Conservation (phyloP, 805 yeast genomes). For the Candida adriatica region DNA sequence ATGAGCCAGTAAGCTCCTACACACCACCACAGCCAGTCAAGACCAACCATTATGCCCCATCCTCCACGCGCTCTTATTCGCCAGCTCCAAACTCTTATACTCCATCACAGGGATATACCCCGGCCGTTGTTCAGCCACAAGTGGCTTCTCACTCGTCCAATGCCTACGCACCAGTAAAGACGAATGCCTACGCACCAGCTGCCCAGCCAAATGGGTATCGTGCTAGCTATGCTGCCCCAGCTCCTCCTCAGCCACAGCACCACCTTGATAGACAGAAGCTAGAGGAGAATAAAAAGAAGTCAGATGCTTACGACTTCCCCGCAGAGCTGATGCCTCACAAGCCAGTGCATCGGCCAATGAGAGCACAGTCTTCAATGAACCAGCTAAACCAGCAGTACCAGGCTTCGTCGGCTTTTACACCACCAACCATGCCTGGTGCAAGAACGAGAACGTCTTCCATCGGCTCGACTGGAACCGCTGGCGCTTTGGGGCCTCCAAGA, state of each 20-base stretch:
- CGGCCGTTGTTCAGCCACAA: too few species aligned
- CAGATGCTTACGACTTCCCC: conserved; percentile 79
- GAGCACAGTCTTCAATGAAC: conserved; percentile 15
- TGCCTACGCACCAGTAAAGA: too few species aligned
- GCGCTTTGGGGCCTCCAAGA: conserved; percentile 1
- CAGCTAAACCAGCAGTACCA: conserved; percentile 9
- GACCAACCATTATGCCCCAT: conserved; percentile 1
- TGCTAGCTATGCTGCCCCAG: too few species aligned
- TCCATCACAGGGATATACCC: too few species aligned
- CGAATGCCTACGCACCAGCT: too few species aligned
- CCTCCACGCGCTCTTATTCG: not conserved
- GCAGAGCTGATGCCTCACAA: conserved; percentile 40
- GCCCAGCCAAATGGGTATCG: conserved; percentile 1
- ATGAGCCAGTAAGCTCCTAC: conserved; percentile 34
- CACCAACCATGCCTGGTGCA: not conserved
- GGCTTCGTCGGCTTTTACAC: not conserved
- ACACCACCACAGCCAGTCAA: conserved; percentile 24
- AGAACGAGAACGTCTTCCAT: not conserved
- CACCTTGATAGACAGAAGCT: conserved; percentile 27
- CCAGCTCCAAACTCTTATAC: too few species aligned
- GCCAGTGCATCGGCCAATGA: conserved; percentile 13
- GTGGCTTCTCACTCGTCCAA: too few species aligned
- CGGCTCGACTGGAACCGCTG: conserved; percentile 1
- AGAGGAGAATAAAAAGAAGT: conserved; percentile 45
- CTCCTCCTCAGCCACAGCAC: conserved; percentile 8